phyloP scores from a whole-genome alignment of 1,284 basidiomycete genomes.

The Jaminaea rosea region DNA sequence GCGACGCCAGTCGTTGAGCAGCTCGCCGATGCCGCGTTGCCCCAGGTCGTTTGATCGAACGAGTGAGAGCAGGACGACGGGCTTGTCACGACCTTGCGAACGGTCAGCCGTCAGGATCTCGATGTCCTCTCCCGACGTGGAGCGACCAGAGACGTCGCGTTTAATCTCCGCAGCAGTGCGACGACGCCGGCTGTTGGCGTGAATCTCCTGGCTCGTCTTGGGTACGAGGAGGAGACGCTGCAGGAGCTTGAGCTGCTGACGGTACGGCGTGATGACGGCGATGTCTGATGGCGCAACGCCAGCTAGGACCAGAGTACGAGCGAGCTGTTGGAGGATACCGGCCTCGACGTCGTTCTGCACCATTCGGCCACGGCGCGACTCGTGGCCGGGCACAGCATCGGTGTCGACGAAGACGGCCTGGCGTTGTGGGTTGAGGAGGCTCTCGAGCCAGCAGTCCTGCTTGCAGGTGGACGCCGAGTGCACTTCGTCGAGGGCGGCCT shows the following conservation, averaged over 20 bases:
- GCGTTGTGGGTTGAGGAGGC: constrained; percentile 62
- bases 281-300: constrained; percentile 66
- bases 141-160: not conserved
- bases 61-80: constrained; percentile 35
- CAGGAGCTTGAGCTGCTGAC: constrained; percentile 86
- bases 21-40: constrained; percentile 15
- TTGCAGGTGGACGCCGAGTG: not conserved
- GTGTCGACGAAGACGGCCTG: constrained; percentile 91
- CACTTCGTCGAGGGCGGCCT: not conserved
- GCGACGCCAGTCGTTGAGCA: constrained; percentile 31
- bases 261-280: constrained; percentile 80
- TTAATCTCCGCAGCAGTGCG: not conserved
- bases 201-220: not conserved
- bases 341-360: constrained; percentile 82
- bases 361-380: constrained; percentile 73
- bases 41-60: constrained; percentile 21
- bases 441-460: constrained; percentile 61
- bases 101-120: constrained; percentile 90
- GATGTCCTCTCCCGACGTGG: constrained; percentile 49
- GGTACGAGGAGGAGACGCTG: constrained; percentile 53
- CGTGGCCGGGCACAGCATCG: constrained; percentile 57
- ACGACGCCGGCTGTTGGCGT: not conserved
- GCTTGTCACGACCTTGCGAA: constrained; percentile 77
- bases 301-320: constrained; percentile 57
- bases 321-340: constrained; percentile 55